phyloP scores from a whole-genome alignment of 2,329 filamentous ascomycete genomes.

The Colletotrichum echinochloae region DNA sequence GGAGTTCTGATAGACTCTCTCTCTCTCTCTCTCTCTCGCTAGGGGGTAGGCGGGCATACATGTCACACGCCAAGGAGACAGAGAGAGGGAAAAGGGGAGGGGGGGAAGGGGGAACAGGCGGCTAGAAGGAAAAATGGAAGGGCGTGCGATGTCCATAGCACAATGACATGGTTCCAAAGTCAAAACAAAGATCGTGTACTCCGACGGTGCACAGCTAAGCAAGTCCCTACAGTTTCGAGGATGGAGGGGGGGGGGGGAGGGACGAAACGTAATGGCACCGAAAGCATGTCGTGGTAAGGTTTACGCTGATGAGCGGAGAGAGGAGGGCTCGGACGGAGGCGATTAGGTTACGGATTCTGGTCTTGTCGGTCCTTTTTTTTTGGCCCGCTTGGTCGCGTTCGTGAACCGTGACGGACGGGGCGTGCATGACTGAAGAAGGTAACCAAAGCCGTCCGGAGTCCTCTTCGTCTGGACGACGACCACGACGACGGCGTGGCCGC shows the following conservation, averaged over 20 bases:
- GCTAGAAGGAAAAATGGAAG: not conserved
- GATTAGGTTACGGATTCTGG: slow-evolving; percentile 11
- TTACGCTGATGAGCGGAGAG: not conserved
- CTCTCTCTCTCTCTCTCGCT: no score
- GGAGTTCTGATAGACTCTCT: slow-evolving; percentile 28
- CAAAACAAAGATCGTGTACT: slow-evolving; percentile 15
- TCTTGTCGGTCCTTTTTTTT: not conserved
- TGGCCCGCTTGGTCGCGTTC: slow-evolving; percentile 15
- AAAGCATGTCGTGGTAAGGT: not conserved
- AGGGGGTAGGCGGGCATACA: no score
- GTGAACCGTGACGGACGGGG: not conserved
- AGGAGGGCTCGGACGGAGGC: slow-evolving; percentile 14
- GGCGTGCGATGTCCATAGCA: not conserved
- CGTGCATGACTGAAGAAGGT: not conserved
- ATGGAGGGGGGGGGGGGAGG: not conserved
- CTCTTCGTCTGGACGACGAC: not conserved
- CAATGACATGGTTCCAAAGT: slow-evolving; percentile 1
- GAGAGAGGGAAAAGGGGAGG: not conserved
- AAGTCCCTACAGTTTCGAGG: slow-evolving; percentile 1
- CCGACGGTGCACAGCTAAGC: slow-evolving; percentile 10
- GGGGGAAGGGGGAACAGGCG: not conserved
- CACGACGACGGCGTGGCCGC: not conserved
- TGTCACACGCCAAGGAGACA: not conserved
- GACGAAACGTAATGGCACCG: slow-evolving; percentile 27
- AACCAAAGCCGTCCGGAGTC: not conserved